These are phyloP conservation scores for Claviceps sp. DNA, from an alignment of 2,329 filamentous ascomycete genomes.

Conservation along the genomic window DNA sequence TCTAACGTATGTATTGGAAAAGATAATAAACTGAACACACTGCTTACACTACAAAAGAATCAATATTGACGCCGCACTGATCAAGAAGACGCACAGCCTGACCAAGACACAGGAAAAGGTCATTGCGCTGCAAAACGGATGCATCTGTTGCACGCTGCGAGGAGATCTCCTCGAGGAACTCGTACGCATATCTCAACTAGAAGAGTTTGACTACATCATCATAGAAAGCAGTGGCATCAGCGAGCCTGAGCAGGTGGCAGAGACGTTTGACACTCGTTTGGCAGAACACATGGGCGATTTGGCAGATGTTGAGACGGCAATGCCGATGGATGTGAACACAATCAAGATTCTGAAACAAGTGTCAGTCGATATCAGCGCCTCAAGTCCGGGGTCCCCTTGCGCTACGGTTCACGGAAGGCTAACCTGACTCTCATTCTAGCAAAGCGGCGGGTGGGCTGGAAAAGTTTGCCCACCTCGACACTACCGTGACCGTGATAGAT, in stretches of 20 bases:
- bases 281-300: constrained; percentile 31
- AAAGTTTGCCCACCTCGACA: constrained; percentile 53
- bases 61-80: constrained; percentile 52
- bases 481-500: constrained; percentile 60
- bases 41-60: constrained; percentile 24
- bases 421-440: constrained; percentile 10
- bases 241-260: constrained; percentile 60
- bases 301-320: constrained; percentile 16
- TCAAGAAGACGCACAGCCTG: constrained; percentile 41
- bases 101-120: constrained; percentile 50
- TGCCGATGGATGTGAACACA: constrained; percentile 22
- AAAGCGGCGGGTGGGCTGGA: constrained; percentile 49
- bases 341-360: constrained; percentile 23
- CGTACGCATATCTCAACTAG: constrained; percentile 45
- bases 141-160: constrained; percentile 63
- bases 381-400: too few species aligned
- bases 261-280: constrained; percentile 52
- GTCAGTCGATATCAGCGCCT: constrained; percentile 10
- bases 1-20: rapidly evolving
- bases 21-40: background rate
- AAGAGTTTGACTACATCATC: constrained; percentile 56
- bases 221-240: constrained; percentile 62
- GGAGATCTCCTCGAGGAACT: constrained; percentile 60
- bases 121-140: constrained; percentile 57
- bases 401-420: too few species aligned